These are phyloP conservation scores for Fragaria iinumae DNA, from an alignment of 306 rosid genomes.

Conservation along the genomic window DNA sequence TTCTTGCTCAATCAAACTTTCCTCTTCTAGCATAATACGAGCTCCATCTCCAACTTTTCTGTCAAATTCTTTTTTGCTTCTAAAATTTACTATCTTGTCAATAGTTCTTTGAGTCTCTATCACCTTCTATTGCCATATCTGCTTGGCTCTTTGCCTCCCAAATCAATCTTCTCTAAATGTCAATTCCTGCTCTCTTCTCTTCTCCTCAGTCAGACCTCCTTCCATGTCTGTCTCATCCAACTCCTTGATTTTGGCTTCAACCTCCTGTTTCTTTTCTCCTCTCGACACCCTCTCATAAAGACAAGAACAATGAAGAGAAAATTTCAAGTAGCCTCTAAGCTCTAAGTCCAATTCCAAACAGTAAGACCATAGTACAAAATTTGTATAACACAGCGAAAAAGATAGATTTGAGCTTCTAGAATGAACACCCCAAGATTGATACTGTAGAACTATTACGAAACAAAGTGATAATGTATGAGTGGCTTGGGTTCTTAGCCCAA, in stretches of 20 bases:
- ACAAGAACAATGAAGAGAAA: neutral
- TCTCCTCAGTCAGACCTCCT: neutral
- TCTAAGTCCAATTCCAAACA: neutral
- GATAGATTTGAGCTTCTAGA: no score
- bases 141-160: neutral
- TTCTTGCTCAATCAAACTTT: neutral
- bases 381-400: neutral
- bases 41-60: neutral
- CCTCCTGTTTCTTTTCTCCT: neutral
- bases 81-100: neutral
- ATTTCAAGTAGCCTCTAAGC: neutral
- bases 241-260: neutral
- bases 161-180: neutral
- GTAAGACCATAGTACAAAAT: neutral
- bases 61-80: neutral
- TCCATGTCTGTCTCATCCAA: neutral
- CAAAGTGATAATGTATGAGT: no score
- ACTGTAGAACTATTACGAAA: no score
- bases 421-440: neutral
- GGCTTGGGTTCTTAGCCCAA: no score
- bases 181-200: neutral
- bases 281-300: no score
- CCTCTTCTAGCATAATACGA: neutral
- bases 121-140: neutral
- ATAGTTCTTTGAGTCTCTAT: neutral